Conservation (phyloP, 2,329 filamentous ascomycete species). For the Myriosclerotinia scirpicola region DNA sequence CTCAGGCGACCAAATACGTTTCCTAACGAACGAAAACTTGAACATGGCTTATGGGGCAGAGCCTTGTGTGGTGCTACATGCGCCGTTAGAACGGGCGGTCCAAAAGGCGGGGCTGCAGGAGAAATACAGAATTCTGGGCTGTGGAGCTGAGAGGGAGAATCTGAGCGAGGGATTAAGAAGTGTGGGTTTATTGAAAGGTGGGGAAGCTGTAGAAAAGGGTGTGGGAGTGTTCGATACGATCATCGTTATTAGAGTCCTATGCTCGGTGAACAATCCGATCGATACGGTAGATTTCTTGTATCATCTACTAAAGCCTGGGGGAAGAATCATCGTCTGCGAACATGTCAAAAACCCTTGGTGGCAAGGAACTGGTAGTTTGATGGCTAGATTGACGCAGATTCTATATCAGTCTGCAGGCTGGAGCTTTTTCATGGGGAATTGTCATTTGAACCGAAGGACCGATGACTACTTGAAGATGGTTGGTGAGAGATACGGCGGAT, state of each 20-base stretch:
- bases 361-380: not conserved
- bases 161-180: not conserved
- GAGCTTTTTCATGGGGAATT: conserved; percentile 8
- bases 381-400: not conserved
- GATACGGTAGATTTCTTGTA: not conserved
- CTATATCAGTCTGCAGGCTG: conserved; percentile 3
- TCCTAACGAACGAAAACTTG: not conserved
- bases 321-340: not conserved
- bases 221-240: not conserved
- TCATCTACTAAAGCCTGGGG: not conserved
- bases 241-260: not conserved
- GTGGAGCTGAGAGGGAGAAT: conserved; percentile 5
- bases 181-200: not conserved
- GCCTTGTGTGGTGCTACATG: not conserved
- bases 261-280: not conserved
- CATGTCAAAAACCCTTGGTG: not conserved
- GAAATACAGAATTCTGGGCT: not conserved
- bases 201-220: not conserved
- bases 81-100: not conserved
- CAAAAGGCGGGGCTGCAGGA: not conserved
- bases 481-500: not conserved
- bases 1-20: not conserved
- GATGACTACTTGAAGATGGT: conserved; percentile 8
- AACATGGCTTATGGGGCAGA: not conserved
- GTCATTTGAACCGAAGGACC: conserved; percentile 1